Conservation (phyloP, 1,284 basidiomycete species). For the Porogramme epimiltina region DNA sequence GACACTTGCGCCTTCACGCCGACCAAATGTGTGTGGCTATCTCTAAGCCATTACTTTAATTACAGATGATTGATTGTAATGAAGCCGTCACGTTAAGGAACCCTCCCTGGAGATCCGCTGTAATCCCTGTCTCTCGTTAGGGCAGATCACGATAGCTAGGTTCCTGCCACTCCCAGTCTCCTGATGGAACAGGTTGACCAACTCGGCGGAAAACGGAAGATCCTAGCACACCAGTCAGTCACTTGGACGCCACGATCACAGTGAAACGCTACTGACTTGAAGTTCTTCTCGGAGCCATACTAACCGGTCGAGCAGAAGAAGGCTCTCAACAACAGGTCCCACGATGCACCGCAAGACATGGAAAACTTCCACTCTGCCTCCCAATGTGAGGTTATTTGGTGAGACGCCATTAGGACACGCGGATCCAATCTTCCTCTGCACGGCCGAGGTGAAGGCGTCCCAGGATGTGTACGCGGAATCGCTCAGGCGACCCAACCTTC, state of each 20-base stretch:
- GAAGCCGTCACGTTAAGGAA: no score
- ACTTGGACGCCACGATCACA: no score
- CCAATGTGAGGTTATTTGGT: conserved; percentile 14
- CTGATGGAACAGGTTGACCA: conserved; percentile 71
- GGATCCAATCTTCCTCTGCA: conserved; percentile 29
- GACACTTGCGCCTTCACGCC: no score
- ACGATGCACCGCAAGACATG: conserved; percentile 42
- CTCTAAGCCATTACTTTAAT: no score
- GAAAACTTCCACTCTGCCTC: conserved; percentile 37
- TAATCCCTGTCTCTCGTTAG: no score
- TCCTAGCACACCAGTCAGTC: conserved; percentile 3
- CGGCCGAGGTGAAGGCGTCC: conserved; percentile 31
- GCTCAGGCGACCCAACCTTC: conserved; percentile 34
- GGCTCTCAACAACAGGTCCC: conserved; percentile 42
- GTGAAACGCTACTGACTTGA: conserved; percentile 13
- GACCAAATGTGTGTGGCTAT: no score
- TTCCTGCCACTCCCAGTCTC: conserved; percentile 65
- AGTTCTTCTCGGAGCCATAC: conserved; percentile 37
- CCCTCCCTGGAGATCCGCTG: no score
- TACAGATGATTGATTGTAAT: no score
- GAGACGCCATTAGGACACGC: neutral
- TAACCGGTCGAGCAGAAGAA: conserved; percentile 41
- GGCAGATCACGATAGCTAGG: conserved; percentile 43
- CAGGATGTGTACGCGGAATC: conserved; percentile 36
- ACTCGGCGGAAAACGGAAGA: conserved; percentile 35